Percentiles rank a stretch among this genome's conserved stretches.
These are phyloP conservation scores for Trichosanthes cucumerina DNA, from an alignment of 306 rosid genomes.

Conservation along the genomic window DNA sequence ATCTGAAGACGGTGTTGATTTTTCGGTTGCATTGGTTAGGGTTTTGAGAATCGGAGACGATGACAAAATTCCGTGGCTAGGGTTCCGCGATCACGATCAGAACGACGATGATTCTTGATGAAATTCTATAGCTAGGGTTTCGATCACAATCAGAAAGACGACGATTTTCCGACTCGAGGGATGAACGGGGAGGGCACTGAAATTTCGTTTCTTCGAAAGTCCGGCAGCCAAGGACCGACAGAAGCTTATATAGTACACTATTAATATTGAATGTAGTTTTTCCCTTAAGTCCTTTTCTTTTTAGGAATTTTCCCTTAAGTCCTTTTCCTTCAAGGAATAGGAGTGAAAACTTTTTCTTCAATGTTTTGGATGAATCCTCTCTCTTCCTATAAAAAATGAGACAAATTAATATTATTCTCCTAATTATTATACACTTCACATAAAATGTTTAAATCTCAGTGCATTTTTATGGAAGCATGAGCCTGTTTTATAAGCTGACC, in stretches of 20 bases:
- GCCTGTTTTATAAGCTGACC: too few species aligned
- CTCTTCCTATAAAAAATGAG: too few species aligned
- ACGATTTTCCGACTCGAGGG: not conserved
- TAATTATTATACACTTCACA: too few species aligned
- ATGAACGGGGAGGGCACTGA: not conserved
- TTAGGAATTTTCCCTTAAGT: too few species aligned
- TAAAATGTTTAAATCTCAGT: too few species aligned
- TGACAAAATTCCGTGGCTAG: not conserved
- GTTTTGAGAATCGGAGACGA: constrained; percentile 5
- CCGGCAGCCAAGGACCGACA: not conserved
- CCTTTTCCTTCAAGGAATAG: too few species aligned
- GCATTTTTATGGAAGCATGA: too few species aligned
- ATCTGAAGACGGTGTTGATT: constrained; percentile 24
- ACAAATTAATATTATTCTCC: too few species aligned
- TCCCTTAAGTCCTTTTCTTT: too few species aligned
- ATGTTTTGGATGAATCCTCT: too few species aligned
- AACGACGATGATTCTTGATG: not conserved
- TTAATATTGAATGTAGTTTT: not conserved
- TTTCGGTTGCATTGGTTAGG: constrained; percentile 30
- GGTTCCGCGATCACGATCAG: not conserved
- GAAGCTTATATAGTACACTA: not conserved
- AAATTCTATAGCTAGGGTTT: not conserved
- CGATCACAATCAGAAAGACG: not conserved
- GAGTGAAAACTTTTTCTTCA: too few species aligned
- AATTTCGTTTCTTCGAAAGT: not conserved